Evolutionary conservation across 768 basidiomycete genomes (phyloP).

Genomic region (Boletus rufocinnamomeus): DNA sequence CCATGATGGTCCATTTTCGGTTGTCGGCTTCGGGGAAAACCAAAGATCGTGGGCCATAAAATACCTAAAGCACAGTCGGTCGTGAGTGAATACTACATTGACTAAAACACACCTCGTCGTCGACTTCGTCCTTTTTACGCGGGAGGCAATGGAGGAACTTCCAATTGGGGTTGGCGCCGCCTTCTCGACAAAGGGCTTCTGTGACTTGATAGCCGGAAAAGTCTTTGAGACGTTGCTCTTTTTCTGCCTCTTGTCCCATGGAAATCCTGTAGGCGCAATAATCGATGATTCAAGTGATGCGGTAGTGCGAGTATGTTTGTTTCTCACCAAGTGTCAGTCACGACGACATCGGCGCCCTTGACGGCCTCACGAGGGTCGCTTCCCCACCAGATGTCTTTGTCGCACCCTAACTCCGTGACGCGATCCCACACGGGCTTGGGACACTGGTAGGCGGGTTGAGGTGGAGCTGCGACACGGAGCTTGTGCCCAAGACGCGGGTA

Average conservation of each 20-base stretch:
- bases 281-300: background rate
- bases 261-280: constrained; percentile 73
- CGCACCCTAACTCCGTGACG: constrained; percentile 73
- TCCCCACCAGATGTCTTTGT: constrained; percentile 72
- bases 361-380: constrained; percentile 85
- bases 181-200: constrained; percentile 76
- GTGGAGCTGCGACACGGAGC: constrained; percentile 82
- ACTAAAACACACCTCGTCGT: constrained; percentile 72
- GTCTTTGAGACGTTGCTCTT: constrained; percentile 78
- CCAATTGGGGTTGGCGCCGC: constrained; percentile 86
- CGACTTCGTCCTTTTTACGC: constrained; percentile 89
- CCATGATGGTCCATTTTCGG: constrained; percentile 96
- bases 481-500: constrained; percentile 90
- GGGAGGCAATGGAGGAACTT: constrained; percentile 97
- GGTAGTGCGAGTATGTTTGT: background rate
- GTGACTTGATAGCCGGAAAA: constrained; percentile 96
- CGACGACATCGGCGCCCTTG: constrained; percentile 86
- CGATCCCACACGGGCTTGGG: constrained; percentile 78
- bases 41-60: constrained; percentile 88
- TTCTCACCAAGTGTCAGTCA: constrained; percentile 93
- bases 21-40: constrained; percentile 97
- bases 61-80: constrained; percentile 54
- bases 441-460: constrained; percentile 58
- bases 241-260: constrained; percentile 98
- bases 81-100: background rate